phyloP scores from a whole-genome alignment of 306 rosid species.

The Biancaea sappan region DNA sequence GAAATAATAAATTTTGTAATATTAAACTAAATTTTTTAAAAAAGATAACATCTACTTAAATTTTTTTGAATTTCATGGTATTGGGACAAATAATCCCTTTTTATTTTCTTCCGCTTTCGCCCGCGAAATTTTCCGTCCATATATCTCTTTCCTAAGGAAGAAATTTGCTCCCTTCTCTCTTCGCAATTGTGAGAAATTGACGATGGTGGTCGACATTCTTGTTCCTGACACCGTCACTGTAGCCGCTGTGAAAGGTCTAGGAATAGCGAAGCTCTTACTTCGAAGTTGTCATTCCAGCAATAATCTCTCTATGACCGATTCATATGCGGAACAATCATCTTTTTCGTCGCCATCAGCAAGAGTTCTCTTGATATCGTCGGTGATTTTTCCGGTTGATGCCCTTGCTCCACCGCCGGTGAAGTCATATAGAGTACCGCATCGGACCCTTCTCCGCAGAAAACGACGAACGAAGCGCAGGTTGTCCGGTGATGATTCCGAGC shows the following conservation, averaged over 20 bases:
- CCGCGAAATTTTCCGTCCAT: not conserved
- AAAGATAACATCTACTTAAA: too few species aligned
- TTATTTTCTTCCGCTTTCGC: not conserved
- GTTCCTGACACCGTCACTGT: conserved; percentile 50
- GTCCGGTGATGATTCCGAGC: conserved; percentile 48
- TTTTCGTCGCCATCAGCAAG: conserved; percentile 10
- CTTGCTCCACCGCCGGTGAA: conserved; percentile 73
- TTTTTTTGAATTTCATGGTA: too few species aligned
- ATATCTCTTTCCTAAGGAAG: not conserved
- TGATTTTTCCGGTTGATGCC: conserved; percentile 53
- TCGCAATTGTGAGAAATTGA: not conserved
- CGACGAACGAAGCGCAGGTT: conserved; percentile 64
- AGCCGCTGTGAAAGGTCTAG: conserved; percentile 49
- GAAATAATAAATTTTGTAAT: too few species aligned
- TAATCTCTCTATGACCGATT: conserved; percentile 31
- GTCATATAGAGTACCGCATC: conserved; percentile 43
- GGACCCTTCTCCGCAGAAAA: conserved; percentile 61
- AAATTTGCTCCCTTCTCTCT: not conserved
- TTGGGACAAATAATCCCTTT: too few species aligned
- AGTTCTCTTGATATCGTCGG: conserved; percentile 54
- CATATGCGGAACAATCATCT: not conserved
- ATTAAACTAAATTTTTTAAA: too few species aligned
- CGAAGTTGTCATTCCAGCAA: conserved; percentile 28
- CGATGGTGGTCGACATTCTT: conserved; percentile 48
- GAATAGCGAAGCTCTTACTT: conserved; percentile 50